Conservation (phyloP, 441 rosid species). For the Macaranga tanarius region DNA sequence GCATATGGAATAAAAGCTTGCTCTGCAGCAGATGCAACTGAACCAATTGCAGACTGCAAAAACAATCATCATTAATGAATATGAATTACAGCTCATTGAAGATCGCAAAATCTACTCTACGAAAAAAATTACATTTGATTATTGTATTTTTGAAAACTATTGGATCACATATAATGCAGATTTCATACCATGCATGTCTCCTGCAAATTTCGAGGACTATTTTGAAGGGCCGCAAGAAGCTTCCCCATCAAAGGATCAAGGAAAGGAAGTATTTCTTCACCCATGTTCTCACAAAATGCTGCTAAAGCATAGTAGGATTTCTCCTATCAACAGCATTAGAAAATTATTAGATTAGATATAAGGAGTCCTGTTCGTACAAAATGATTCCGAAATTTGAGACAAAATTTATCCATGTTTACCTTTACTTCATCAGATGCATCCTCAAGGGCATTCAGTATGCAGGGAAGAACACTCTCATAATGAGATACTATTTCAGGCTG, state of each 20-base stretch:
- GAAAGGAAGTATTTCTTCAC: slow-evolving; percentile 86
- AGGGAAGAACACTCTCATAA: slow-evolving; percentile 85
- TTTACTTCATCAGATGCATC: slow-evolving; percentile 97
- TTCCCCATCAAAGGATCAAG: slow-evolving; percentile 94
- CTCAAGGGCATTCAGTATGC: slow-evolving; percentile 88
- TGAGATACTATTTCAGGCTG: slow-evolving; percentile 94
- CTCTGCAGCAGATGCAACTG: slow-evolving; percentile 98
- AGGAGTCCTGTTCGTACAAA: not conserved
- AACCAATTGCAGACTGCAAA: slow-evolving; percentile 95
- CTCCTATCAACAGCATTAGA: slow-evolving; percentile 50
- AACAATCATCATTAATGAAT: slow-evolving; percentile 18
- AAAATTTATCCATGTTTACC: slow-evolving; percentile 39
- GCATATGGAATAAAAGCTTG: slow-evolving; percentile 96
- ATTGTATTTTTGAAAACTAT: not conserved
- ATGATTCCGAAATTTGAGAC: too few species aligned
- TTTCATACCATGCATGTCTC: slow-evolving; percentile 96
- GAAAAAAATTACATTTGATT: not conserved
- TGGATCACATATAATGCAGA: slow-evolving; percentile 15
- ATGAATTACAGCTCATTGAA: slow-evolving; percentile 17
- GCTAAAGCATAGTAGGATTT: slow-evolving; percentile 99
- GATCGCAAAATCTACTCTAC: not conserved
- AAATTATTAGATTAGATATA: slow-evolving; percentile 1
- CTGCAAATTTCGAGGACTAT: slow-evolving; percentile 88
- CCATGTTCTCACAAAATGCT: slow-evolving; percentile 99
- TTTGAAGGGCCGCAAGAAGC: slow-evolving; percentile 80